These are phyloP conservation scores for Ailanthus altissimus DNA, from an alignment of 345 rosid genomes.

Conservation along the genomic window DNA sequence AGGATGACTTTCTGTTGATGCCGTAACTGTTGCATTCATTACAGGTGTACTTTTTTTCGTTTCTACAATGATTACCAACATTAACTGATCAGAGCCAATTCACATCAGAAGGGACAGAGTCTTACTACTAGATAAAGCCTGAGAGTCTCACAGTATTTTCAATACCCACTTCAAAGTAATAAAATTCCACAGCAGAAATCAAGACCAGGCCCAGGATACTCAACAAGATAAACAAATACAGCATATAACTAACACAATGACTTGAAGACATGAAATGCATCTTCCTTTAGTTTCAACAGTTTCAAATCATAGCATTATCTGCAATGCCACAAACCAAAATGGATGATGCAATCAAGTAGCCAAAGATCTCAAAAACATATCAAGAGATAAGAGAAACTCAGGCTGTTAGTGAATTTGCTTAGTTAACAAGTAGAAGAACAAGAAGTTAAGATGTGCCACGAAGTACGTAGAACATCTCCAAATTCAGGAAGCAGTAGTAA, in stretches of 20 bases:
- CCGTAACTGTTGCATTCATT: constrained; percentile 40
- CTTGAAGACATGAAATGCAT: neutral
- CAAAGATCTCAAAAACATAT: neutral
- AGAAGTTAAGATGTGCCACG: neutral
- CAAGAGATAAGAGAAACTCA: neutral
- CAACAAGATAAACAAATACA: neutral
- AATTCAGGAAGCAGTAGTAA: constrained; percentile 20
- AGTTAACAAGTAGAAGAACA: constrained; percentile 9
- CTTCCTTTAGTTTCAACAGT: neutral
- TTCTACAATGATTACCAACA: constrained; percentile 50
- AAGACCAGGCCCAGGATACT: neutral
- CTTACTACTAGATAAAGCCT: neutral
- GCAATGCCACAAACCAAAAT: neutral
- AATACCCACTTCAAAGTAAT: neutral
- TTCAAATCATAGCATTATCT: neutral
- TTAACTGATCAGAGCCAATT: constrained; percentile 21
- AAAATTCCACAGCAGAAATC: constrained; percentile 7
- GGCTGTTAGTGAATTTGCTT: constrained; percentile 6
- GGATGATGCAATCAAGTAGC: neutral
- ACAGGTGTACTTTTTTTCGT: constrained; percentile 42
- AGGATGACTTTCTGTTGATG: constrained; percentile 38
- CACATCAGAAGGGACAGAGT: constrained; percentile 12
- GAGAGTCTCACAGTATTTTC: neutral
- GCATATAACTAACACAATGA: neutral
- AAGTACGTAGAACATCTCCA: neutral